phyloP scores from a whole-genome alignment of 169 alveolate species.

The Babesia caballi region DNA sequence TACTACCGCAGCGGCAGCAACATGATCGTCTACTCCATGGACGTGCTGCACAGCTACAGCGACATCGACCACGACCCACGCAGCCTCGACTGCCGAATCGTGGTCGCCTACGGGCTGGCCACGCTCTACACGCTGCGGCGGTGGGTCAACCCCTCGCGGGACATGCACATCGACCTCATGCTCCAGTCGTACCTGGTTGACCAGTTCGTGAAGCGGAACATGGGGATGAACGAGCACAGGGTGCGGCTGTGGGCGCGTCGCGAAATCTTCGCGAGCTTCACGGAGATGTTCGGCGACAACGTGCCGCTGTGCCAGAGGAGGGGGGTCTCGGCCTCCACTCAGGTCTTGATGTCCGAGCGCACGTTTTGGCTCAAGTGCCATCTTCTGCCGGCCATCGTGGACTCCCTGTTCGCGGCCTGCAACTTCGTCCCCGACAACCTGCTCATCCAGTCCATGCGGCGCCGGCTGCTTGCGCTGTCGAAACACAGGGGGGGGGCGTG shows the following conservation, averaged over 20 bases:
- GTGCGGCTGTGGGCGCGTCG: conserved; percentile 53
- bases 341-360: conserved; percentile 18
- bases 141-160: conserved; percentile 43
- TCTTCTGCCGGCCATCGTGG: conserved; percentile 34
- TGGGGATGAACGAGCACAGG: conserved; percentile 44
- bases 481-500: not conserved
- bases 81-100: conserved; percentile 33
- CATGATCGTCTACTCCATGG: conserved; percentile 47
- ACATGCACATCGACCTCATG: conserved; percentile 56
- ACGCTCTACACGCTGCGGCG: conserved; percentile 14
- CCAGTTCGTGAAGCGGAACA: conserved; percentile 43
- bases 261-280: conserved; percentile 50
- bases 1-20: conserved; percentile 35
- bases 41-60: conserved; percentile 40
- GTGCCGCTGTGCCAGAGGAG: conserved; percentile 34
- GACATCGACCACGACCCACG: conserved; percentile 58
- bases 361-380: conserved; percentile 56
- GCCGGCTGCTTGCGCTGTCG: not conserved
- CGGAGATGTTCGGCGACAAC: conserved; percentile 52
- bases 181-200: conserved; percentile 61
- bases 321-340: conserved; percentile 10
- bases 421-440: conserved; percentile 41
- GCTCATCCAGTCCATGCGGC: conserved; percentile 11
- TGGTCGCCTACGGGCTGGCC: conserved; percentile 41
- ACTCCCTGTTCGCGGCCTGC: conserved; percentile 9